phyloP scores from a whole-genome alignment of 352 stramenopile genomes.

The Globisporangium lucens region DNA sequence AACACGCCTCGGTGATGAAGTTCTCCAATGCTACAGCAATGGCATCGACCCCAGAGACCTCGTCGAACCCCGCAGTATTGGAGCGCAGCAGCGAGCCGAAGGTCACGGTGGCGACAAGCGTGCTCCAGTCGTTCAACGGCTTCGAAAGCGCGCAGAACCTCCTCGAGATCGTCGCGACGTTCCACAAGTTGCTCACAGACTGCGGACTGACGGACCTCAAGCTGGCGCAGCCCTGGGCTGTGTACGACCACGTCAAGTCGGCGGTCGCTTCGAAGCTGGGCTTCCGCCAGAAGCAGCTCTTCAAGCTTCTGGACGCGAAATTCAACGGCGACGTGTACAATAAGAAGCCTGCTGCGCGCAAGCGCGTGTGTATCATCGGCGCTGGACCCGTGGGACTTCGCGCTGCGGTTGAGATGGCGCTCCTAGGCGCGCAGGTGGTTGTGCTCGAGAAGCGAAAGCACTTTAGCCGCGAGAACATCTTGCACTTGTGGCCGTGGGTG shows the following conservation, averaged over 20 bases:
- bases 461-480: conserved; percentile 83
- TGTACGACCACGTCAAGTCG: conserved; percentile 70
- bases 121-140: conserved; percentile 55
- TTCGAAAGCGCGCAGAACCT: conserved; percentile 70
- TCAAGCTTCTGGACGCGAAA: conserved; percentile 65
- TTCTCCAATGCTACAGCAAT: not conserved
- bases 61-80: conserved; percentile 18
- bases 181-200: conserved; percentile 52
- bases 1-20: conserved; percentile 12
- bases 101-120: conserved; percentile 31
- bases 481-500: conserved; percentile 83
- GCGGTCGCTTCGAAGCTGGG: conserved; percentile 51
- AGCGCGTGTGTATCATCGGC: conserved; percentile 73
- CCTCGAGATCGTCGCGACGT: conserved; percentile 47
- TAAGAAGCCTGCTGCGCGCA: conserved; percentile 52
- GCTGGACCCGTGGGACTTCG: conserved; percentile 74
- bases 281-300: conserved; percentile 77
- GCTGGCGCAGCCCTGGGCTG: conserved; percentile 44
- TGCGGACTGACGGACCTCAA: conserved; percentile 52
- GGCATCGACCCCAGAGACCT: not conserved
- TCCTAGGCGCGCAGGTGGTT: conserved; percentile 69
- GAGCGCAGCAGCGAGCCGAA: conserved; percentile 28
- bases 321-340: conserved; percentile 51
- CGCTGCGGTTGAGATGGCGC: conserved; percentile 64
- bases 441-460: conserved; percentile 80